Percentiles rank a stretch among this genome's conserved stretches.
Evolutionary conservation across 2,329 filamentous ascomycete genomes (phyloP).

Genomic region (Simplicillium aogashimaense): DNA sequence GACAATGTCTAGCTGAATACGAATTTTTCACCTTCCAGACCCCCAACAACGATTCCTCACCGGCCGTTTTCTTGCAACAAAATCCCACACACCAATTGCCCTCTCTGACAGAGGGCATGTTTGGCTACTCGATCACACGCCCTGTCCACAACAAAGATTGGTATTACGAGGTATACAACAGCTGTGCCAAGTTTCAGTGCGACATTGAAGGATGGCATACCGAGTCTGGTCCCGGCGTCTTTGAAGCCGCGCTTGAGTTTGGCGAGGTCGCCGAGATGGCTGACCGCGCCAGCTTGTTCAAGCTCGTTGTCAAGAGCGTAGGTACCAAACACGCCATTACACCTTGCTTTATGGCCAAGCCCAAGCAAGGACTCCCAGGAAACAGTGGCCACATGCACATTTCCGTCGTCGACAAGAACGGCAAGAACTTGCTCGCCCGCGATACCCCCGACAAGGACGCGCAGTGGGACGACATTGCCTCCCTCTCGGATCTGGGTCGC

Average conservation of each 20-base stretch:
- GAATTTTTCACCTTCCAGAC: slow-evolving; percentile 88
- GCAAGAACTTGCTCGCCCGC: slow-evolving; percentile 76
- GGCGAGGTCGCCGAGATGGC: slow-evolving; percentile 83
- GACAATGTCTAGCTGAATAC: slow-evolving; percentile 60
- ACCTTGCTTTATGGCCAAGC: slow-evolving; percentile 98
- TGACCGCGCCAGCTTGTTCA: slow-evolving; percentile 86
- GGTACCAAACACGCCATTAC: slow-evolving; percentile 83
- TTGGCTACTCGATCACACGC: slow-evolving; percentile 82
- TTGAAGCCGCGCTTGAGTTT: slow-evolving; percentile 89
- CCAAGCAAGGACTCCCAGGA: slow-evolving; percentile 78
- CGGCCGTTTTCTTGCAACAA: slow-evolving; percentile 62
- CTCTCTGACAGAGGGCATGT: slow-evolving; percentile 85
- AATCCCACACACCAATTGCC: slow-evolving; percentile 68
- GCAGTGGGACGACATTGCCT: slow-evolving; percentile 62
- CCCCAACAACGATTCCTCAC: slow-evolving; percentile 52
- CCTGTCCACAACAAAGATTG: slow-evolving; percentile 87
- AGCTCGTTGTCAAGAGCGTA: slow-evolving; percentile 85
- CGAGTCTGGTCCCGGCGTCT: slow-evolving; percentile 87
- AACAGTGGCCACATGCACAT: slow-evolving; percentile 96
- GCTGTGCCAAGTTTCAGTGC: slow-evolving; percentile 67
- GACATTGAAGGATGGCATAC: slow-evolving; percentile 93
- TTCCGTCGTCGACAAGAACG: slow-evolving; percentile 70
- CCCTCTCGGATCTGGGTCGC: slow-evolving; percentile 79
- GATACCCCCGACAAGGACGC: slow-evolving; percentile 61
- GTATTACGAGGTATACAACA: slow-evolving; percentile 79